These are phyloP conservation scores for Ophiostoma himal-ulmi DNA, from an alignment of 2,329 filamentous ascomycete genomes.

Conservation along the genomic window DNA sequence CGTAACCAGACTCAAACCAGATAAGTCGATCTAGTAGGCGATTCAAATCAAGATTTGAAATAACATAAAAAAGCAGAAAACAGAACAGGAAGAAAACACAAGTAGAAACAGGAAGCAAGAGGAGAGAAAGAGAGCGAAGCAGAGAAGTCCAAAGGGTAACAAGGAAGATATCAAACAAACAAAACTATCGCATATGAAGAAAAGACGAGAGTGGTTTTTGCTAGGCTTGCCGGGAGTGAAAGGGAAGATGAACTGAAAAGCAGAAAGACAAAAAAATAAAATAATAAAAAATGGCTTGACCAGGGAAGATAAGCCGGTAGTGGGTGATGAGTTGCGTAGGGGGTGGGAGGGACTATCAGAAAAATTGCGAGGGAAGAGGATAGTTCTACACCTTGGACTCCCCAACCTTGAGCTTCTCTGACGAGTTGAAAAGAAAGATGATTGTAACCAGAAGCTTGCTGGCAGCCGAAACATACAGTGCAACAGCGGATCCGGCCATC, in stretches of 20 bases:
- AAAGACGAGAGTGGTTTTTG: background rate
- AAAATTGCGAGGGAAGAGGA: background rate
- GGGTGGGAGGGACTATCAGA: background rate
- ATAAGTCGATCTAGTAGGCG: background rate
- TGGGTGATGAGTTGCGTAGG: background rate
- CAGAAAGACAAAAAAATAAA: background rate
- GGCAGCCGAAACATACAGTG: constrained; percentile 40
- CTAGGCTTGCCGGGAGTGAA: background rate
- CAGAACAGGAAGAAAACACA: background rate
- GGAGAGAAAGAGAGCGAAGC: background rate
- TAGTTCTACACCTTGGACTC: constrained; percentile 16
- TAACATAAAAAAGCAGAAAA: background rate
- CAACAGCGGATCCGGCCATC: constrained; percentile 38
- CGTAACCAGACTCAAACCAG: background rate
- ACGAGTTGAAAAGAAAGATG: constrained; percentile 41
- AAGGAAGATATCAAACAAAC: background rate
- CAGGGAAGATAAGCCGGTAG: background rate
- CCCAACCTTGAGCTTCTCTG: constrained; percentile 31
- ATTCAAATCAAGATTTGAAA: background rate
- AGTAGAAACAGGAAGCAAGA: background rate
- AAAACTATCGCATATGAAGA: background rate
- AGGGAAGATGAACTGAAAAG: background rate
- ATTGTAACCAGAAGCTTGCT: constrained; percentile 43
- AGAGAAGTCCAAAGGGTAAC: background rate
- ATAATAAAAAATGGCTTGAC: background rate